Base-by-base conservation (phyloP, 2,329 filamentous ascomycete species). In the Bipolaris sorokiniana region DNA sequence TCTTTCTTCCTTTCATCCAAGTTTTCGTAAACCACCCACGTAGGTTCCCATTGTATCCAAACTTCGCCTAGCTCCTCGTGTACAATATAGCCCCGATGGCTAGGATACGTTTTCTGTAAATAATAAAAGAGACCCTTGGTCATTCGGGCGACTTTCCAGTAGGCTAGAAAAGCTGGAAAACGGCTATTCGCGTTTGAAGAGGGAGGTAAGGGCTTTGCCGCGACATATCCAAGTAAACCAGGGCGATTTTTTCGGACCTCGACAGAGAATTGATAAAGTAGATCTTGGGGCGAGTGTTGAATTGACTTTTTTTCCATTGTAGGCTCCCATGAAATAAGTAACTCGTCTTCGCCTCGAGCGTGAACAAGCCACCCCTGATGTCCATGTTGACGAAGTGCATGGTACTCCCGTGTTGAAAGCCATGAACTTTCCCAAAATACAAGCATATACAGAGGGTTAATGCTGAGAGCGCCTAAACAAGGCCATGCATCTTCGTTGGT, bases 1-100 rank as follows among this genome's bases (percentile, higher is more conserved):
- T 42, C 22, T 41, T 49, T 56, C 42, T 53, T 62, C 1, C 7
- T 48, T 42, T 54, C 20, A 16, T 38, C 34, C 7, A 62, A 22
- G 44, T 62, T 49, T 52, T 59, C 11, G 37, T 56, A 54, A 33
- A 55, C 45, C 23, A 62, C 59, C 59, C 36, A 62, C n/a, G 56
- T 62, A 34, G 53, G 59, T 47, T 62, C 53, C 59, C 18, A 62
- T 36, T 62, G 50, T 51, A 62, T 44, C 59, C 28, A 62, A 44
- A 62, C 59, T 44, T 16, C 51, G 6, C 49, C 52, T 10, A 11
- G 3, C 47, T 62, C 38, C 11, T 40, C 33, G 46, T 62, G 37
- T 41, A 62, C 38, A 26, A 62, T 56, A 7, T 38, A 34, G 7
- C 59, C 53, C 34, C 23, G 7, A 34, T 57, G n/a, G 47, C 56